These are phyloP conservation scores for Cryptosporidium canis DNA, from an alignment of 169 alveolate species.

Conservation along the genomic window DNA sequence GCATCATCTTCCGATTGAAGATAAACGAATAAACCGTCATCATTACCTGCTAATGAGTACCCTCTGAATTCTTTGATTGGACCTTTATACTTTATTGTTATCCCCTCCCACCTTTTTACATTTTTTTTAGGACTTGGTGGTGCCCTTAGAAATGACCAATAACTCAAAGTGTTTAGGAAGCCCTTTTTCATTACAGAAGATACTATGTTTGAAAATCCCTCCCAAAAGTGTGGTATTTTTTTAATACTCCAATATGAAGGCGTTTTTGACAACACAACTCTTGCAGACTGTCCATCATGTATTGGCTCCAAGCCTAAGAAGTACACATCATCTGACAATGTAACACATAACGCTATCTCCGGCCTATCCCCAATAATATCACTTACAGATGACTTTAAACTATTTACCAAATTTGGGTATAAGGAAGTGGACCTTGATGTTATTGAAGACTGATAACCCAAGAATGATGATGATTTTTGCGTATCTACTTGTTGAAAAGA, in stretches of 20 bases:
- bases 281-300: constrained; percentile 30
- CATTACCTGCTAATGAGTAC: constrained; percentile 56
- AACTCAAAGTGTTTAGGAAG: constrained; percentile 53
- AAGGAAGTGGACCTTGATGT: constrained; percentile 30
- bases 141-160: constrained; percentile 68
- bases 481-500: not conserved
- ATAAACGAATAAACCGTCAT: constrained; percentile 61
- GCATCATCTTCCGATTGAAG: constrained; percentile 67
- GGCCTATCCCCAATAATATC: constrained; percentile 55
- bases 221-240: constrained; percentile 67
- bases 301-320: constrained; percentile 64
- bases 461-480: not conserved
- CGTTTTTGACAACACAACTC: constrained; percentile 47
- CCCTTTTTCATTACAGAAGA: constrained; percentile 68
- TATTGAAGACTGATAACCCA: not conserved
- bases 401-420: not conserved
- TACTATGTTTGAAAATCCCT: constrained; percentile 45
- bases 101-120: constrained; percentile 59
- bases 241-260: constrained; percentile 68
- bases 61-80: constrained; percentile 56
- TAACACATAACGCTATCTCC: constrained; percentile 40
- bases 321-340: constrained; percentile 6
- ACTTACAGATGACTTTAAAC: constrained; percentile 34
- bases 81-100: constrained; percentile 49
- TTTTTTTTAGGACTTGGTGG: constrained; percentile 64